These are phyloP conservation scores for Poronia punctata DNA, from an alignment of 495 filamentous ascomycete species.

Conservation along the genomic window DNA sequence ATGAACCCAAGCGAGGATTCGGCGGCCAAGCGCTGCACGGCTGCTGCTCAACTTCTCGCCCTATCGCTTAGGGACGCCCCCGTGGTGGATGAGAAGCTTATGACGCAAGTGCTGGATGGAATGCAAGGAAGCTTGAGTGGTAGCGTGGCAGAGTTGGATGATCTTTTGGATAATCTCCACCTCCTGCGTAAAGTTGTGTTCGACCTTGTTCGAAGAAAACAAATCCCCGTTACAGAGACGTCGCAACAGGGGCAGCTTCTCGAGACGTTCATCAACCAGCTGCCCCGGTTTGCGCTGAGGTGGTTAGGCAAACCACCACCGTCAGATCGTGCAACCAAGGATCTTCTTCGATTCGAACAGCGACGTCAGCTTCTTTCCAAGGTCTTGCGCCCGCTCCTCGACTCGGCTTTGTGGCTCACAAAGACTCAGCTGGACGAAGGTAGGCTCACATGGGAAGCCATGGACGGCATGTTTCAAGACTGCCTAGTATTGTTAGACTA, in stretches of 20 bases:
- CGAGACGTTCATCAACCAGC: conserved; percentile 43
- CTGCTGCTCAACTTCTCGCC: conserved; percentile 37
- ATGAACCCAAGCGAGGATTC: conserved; percentile 31
- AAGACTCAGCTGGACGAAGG: conserved; percentile 37
- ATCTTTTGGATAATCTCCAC: conserved; percentile 58
- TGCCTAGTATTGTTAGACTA: conserved; percentile 44
- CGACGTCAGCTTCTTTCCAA: conserved; percentile 43
- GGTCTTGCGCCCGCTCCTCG: conserved; percentile 41
- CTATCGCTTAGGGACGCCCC: conserved; percentile 34
- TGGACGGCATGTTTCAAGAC: conserved; percentile 51
- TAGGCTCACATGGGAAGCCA: conserved; percentile 37
- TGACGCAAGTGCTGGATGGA: conserved; percentile 44
- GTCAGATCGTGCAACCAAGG: conserved; percentile 37
- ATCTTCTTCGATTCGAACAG: conserved; percentile 47
- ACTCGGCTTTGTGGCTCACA: conserved; percentile 48
- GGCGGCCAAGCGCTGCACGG: conserved; percentile 34
- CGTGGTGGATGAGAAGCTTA: conserved; percentile 27
- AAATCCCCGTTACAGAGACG: too few relatives aligned
- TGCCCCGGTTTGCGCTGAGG: conserved; percentile 44
- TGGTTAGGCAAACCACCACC: conserved; percentile 49
- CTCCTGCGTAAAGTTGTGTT: conserved; percentile 55
- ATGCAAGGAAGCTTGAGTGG: conserved; percentile 56
- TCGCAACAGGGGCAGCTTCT: conserved; percentile 31
- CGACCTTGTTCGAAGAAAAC: conserved; percentile 37
- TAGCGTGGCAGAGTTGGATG: conserved; percentile 58